Base-by-base conservation (phyloP, 1,284 basidiomycete species). In the Exsudoporus floridanus region DNA sequence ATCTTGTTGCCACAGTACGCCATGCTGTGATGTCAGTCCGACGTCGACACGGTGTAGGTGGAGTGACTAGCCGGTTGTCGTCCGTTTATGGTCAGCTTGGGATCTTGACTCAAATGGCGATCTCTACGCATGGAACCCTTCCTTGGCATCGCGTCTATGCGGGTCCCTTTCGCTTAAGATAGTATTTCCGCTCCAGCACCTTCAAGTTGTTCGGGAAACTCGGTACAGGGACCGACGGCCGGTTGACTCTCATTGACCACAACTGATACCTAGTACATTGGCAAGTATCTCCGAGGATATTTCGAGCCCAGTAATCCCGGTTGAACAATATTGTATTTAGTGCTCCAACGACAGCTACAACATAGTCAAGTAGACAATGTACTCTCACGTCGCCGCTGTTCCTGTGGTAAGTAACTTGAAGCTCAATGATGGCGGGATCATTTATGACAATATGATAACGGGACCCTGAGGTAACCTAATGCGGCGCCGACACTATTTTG, bases 151-250 rank as follows among this genome's bases (percentile, higher is more conserved):
- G 8, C 23, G 23, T 21, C 4, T 25, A 16, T 33, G 21, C 10
- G 25, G 28, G 28, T 47, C 46, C 23, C 44, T 50, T 12, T 55
- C 49, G 49, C 57, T 58, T 54, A 46, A 18, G 31, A 34, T 23
- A 50, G 44, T 60, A 65, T 50, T 43, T 64, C 66, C 64, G 64
- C 65, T 55, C 61, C 66, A 66, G n/a, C 39, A 28, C 64, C 21
- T 33, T 28, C 21, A 16, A 25, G 19, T 28, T n/a, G n/a, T n/a
- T n/a, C n/a, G n/a, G n/a, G n/a, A 21, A 30, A n/a, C n/a, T 7
- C 52, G 33, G n/a, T 10, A 19, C 33, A 10, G 10, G 7, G 21
- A 8, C 28, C 18, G 16, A 19, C 14, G 12, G 10, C 10, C 28
- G n/a, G n/a, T n/a, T 21, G 28, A 19, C 19, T 41, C 34, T 34